Base-by-base conservation (phyloP, 805 yeast species). In the Saccharomycopsis microspora region DNA sequence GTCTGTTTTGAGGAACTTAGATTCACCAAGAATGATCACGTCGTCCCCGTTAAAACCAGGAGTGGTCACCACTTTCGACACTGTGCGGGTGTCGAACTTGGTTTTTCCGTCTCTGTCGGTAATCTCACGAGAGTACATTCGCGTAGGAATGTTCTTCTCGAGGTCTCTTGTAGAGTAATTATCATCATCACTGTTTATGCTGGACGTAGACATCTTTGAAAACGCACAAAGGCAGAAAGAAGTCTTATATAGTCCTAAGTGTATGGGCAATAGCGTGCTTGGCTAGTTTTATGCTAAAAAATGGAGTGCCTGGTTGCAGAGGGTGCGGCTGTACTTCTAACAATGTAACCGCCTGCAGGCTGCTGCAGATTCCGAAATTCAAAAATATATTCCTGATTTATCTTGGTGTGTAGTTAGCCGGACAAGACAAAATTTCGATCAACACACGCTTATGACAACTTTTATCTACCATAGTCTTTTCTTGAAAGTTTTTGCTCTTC, bases 21-120 rank as follows among this genome's bases (percentile, higher is more conserved):
- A 74, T 52, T 68, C 68, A n/a, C 82, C 82, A 10, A 44, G 8
- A 42, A 76, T 65, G 44, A 64, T 71, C 47, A 76, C 64, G 54
- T 68, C 72, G 6, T 71, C 70, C 7, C 75, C 80, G 51, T 72
- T 77, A 3, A 57, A 56, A 1, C 49, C 53, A 27, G 33, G 5
- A 19, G 36, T 27, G 8, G 50, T 47, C 7, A 35, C 29, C 6
- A 47, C 46, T 37, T 41, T 35, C 5, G 50, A 47, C 5, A 47
- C 42, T 33, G 41, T 43, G 10, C 46, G 35, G 9, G 38, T 38
- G 11, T 36, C 45, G 11, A 31, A 30, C 19, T 42, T 42, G 30
- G 44, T 41, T n/a, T 32, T 42, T 10, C 44, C 49, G 27, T 11
- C 42, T 10, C 32, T 31, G 10, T 28, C 7, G n/a, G 39, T 32